These are phyloP conservation scores for Populus tomentosa DNA, from an alignment of 441 rosid species.

Conservation along the genomic window DNA sequence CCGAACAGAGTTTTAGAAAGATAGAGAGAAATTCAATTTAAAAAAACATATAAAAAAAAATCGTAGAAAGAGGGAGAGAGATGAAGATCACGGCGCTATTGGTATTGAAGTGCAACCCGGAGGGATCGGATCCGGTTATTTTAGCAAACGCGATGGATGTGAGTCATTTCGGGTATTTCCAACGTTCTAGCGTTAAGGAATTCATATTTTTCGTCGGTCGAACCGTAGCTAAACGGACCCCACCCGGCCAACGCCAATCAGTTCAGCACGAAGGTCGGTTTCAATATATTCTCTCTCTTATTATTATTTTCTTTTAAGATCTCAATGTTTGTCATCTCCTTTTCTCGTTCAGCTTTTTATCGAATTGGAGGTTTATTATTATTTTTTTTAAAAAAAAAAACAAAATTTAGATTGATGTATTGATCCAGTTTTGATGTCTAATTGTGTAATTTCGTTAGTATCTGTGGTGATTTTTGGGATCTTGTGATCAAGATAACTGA, in stretches of 20 bases:
- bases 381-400: neutral
- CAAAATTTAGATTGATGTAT: neutral
- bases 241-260: slow-evolving; percentile 81
- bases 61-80: neutral
- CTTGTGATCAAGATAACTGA: neutral
- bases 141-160: slow-evolving; percentile 75
- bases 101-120: slow-evolving; percentile 65
- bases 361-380: neutral
- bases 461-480: neutral
- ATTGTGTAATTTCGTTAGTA: neutral
- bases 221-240: slow-evolving; percentile 84
- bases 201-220: slow-evolving; percentile 84
- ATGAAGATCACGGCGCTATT: slow-evolving; percentile 95
- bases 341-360: neutral
- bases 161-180: slow-evolving; percentile 88
- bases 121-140: slow-evolving; percentile 67
- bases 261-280: slow-evolving; percentile 83
- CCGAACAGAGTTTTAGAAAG: neutral
- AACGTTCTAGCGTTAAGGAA: slow-evolving; percentile 83
- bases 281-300: neutral
- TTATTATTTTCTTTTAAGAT: neutral
- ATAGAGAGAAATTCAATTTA: neutral
- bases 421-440: neutral
- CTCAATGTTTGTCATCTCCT: neutral
- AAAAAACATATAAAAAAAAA: neutral